Percentiles rank a stretch among this genome's conserved stretches.
Conservation (phyloP, 2,329 filamentous ascomycete species). For the Aspergillus candidus region DNA sequence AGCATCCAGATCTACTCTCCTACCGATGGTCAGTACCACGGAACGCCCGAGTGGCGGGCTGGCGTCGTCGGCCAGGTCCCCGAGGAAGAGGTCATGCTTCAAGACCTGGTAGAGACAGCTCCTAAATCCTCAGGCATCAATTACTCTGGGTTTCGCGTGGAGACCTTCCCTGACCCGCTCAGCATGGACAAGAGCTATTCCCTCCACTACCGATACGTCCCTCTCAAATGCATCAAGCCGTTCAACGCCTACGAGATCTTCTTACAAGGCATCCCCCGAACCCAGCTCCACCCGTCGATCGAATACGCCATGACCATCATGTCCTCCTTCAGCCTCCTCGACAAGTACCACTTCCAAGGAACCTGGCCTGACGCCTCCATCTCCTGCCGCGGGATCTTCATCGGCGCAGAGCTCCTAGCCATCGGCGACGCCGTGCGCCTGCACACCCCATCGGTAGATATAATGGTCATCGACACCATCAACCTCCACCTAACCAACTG, state of each 20-base stretch:
- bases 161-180: constrained; percentile 50
- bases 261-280: constrained; percentile 35
- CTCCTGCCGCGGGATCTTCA: constrained; percentile 49
- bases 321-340: constrained; percentile 48
- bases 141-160: constrained; percentile 52
- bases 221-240: constrained; percentile 49
- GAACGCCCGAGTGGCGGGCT: constrained; percentile 49
- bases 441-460: constrained; percentile 39
- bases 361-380: constrained; percentile 50
- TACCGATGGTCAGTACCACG: constrained; percentile 27
- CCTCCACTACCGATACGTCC: constrained; percentile 51
- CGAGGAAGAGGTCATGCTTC: constrained; percentile 35
- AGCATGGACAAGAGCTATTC: constrained; percentile 47
- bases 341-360: constrained; percentile 49
- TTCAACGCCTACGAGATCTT: constrained; percentile 50
- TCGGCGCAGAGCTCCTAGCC: constrained; percentile 52
- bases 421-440: constrained; percentile 52
- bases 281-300: constrained; percentile 49
- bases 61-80: constrained; percentile 52
- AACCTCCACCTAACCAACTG: constrained; percentile 46
- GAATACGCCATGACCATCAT: constrained; percentile 48
- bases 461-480: constrained; percentile 51
- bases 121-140: constrained; percentile 40
- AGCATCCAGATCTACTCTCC: constrained; percentile 31
- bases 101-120: constrained; percentile 43